Evolutionary conservation across 2,329 filamentous ascomycete species (phyloP), one percentile per base, ranked within the genome.

Genomic region (Colletotrichum truncatum): DNA sequence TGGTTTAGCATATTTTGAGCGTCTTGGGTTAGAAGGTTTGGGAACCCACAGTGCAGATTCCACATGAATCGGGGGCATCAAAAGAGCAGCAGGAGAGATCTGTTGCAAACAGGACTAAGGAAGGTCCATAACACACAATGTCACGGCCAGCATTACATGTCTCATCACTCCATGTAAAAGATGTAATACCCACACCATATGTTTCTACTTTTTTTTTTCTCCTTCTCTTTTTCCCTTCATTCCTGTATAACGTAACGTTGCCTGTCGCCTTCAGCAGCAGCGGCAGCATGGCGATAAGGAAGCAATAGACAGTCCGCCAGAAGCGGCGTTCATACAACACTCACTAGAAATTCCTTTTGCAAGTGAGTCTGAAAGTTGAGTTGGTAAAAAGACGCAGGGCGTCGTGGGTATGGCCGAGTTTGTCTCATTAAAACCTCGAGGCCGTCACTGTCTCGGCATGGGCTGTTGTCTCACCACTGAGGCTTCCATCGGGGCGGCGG

Each of bases 121-220:
- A n/a, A 36, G 16, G 28, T 36, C 28, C 26, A 21, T 39, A 49
- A 11, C n/a, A 30, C 10, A 32, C 28, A 62, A 55, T 28, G 43
- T 56, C 23, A 63, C 62, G 51, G 63, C 63, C 58, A 51, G 43
- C 49, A 63, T 62, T 43, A 23, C 34, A 62, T 51, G 28, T 65
- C 38, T 48, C 23, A 28, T 36, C 36, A 23, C 49, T 32, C 43
- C 63, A 56, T 56, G 51, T 59, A 28, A 25, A 45, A 55, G 28
- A 63, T 56, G 26, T 43, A 52, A 56, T 66, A 56, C 36, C 45
- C 36, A 45, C 23, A 53, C 28, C 45, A 25, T 51, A 26, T 59
- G 45, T 41, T 49, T 49, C 26, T 39, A 59, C 45, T 30, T 45
- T 34, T 26, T 53, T 14, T 30, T 28, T 53, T 52, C 46, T 23